Evolutionary conservation across 1,139 yeast genomes (phyloP), one percentile per base, ranked within the genome.

Genomic region (Lodderomyces theae): DNA sequence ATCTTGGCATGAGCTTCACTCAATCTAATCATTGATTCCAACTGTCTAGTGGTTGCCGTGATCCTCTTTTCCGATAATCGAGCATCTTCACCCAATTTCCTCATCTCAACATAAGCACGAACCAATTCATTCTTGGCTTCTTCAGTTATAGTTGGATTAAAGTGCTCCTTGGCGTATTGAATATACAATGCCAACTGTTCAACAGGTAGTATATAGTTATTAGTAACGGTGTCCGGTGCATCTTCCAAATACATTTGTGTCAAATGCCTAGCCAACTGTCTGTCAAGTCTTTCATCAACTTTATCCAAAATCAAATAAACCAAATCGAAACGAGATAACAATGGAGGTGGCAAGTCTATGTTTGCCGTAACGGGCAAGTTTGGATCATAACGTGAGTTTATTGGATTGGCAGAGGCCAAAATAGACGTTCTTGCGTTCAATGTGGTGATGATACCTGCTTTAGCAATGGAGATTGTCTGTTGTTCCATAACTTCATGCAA

Each of bases 401-500:
- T 89, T n/a, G 98, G 98, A 62, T 92, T 92, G 1, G 98, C 98
- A 29, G 96, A 86, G 0, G 98, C 98, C 49, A 92, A 72, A 50
- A 92, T 86, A 0, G 97, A 89, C 0, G 97, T 90, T 63, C 98
- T 77, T 1, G 98, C 98, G 64, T 92, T 92, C 47, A 92, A 72
- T 0, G 98, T 92, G 11, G 98, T 92, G 57, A 90, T 92, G 56
- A 92, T 92, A 43, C 98, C 98, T 0, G 98, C 98, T 58, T 92
- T 92, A 33, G 98, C 98, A 54, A 92, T 88, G 10, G 97, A 89
- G 35, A 92, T 92, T 0, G 98, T 92, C 63, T 92, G 98, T 62
- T 92, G 98, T 70, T 92, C 98, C 98, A 92, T 92, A 17, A 94
- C 98, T 74, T 92, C 98, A 62, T 92, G 99, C 44, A 92, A 70